Conservation (phyloP, 108 stramenopile species). For the Cyclostephanos invisitatus region DNA sequence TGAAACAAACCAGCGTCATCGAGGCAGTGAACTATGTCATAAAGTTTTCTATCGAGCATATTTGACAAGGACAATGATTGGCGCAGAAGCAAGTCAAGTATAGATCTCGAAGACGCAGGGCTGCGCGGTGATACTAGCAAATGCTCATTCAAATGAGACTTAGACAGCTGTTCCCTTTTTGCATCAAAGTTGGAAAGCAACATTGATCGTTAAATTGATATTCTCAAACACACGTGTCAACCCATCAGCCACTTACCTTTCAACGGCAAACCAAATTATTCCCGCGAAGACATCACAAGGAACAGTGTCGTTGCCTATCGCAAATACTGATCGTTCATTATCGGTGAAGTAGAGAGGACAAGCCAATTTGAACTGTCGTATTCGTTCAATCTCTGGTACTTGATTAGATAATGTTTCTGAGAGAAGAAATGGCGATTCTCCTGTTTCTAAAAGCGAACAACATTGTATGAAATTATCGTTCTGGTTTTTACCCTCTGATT, state of each 20-base stretch:
- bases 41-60: conserved; percentile 15
- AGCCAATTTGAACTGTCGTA: conserved; percentile 15
- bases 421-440: conserved; percentile 14
- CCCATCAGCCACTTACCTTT: conserved; percentile 14
- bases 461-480: neutral
- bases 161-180: conserved; percentile 6
- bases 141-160: neutral
- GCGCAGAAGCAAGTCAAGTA: conserved; percentile 36
- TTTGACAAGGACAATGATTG: conserved; percentile 22
- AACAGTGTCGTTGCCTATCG: conserved; percentile 4
- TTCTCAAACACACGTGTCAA: neutral
- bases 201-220: neutral
- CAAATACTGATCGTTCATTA: conserved; percentile 23
- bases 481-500: neutral
- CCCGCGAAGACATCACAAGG: conserved; percentile 35
- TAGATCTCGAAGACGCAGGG: conserved; percentile 32
- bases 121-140: neutral
- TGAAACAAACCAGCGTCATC: conserved; percentile 10
- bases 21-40: conserved; percentile 29
- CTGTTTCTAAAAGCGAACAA: neutral
- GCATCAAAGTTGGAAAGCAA: neutral
- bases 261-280: conserved; percentile 46
- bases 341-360: conserved; percentile 36
- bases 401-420: conserved; percentile 19
- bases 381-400: neutral